A percentile compares a stretch with the other conserved stretches of the same genome.
These are phyloP conservation scores for Dothideomycetes sp. DNA, from an alignment of 2,329 filamentous ascomycete species.

Conservation along the genomic window DNA sequence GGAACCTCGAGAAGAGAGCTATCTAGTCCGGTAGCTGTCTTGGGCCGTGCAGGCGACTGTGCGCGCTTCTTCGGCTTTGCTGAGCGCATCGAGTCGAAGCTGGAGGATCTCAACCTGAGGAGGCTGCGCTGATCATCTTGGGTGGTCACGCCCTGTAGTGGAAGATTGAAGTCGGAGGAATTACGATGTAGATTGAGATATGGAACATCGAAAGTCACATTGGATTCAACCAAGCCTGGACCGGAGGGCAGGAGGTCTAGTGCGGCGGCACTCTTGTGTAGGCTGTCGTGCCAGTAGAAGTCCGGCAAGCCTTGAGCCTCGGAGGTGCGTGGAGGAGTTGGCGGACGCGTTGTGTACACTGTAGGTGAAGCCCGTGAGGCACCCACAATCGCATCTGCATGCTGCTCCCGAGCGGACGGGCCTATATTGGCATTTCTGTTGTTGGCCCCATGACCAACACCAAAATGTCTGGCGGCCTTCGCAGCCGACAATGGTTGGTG, in stretches of 20 bases:
- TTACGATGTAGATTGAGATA: neutral
- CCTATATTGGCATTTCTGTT: slow-evolving; percentile 12
- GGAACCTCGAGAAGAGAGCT: slow-evolving; percentile 52
- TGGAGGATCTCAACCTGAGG: neutral
- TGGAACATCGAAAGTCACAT: neutral
- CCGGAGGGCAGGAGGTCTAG: neutral
- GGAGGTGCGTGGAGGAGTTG: slow-evolving; percentile 8
- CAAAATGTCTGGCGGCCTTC: slow-evolving; percentile 22
- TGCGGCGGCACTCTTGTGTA: slow-evolving; percentile 12
- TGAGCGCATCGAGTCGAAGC: neutral
- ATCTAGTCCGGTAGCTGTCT: neutral
- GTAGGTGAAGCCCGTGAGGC: too few relatives aligned
- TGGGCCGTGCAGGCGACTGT: neutral
- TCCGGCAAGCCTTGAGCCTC: slow-evolving; percentile 3
- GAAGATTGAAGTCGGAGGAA: neutral
- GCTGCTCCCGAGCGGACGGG: slow-evolving; percentile 5
- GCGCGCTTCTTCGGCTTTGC: neutral
- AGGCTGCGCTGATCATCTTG: neutral
- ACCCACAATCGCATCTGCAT: neutral
- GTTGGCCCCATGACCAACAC: slow-evolving; percentile 30
- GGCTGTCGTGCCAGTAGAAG: slow-evolving; percentile 10
- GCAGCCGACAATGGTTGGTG: neutral
- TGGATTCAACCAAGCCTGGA: neutral
- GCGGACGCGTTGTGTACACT: slow-evolving; percentile 8
- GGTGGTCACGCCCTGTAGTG: neutral